These are phyloP conservation scores for Auricularia cornea DNA, from an alignment of 768 basidiomycete species.

Conservation along the genomic window DNA sequence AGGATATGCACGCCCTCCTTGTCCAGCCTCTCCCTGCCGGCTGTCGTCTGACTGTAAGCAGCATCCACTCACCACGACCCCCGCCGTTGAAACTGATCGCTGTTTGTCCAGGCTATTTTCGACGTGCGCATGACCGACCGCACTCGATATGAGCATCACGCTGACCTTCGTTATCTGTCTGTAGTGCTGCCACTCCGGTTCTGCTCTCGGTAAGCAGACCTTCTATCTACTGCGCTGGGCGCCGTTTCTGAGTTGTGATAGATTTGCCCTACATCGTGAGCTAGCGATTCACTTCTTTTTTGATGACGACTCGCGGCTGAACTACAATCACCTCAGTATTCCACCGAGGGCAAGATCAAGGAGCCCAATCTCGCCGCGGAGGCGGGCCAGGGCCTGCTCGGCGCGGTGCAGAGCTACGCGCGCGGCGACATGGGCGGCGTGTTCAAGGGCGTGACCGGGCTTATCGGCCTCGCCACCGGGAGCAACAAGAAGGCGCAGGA, in stretches of 20 bases:
- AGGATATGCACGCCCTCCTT: constrained; percentile 74
- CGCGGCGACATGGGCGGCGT: constrained; percentile 75
- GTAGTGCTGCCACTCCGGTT: constrained; percentile 85
- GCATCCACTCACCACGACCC: no score
- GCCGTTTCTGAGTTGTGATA: constrained; percentile 25
- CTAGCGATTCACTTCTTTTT: no score
- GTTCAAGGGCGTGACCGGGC: constrained; percentile 59
- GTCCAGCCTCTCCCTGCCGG: constrained; percentile 67
- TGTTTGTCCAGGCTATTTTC: constrained; percentile 41
- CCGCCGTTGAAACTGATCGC: background rate
- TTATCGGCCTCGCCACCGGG: constrained; percentile 71
- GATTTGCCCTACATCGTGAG: constrained; percentile 30
- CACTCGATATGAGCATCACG: constrained; percentile 1
- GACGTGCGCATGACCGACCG: constrained; percentile 41
- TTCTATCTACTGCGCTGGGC: background rate
- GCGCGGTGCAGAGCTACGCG: constrained; percentile 67
- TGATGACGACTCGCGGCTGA: background rate
- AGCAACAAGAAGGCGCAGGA: constrained; percentile 54
- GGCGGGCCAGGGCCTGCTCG: constrained; percentile 80
- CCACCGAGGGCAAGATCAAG: constrained; percentile 91
- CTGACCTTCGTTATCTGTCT: background rate
- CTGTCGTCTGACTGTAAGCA: constrained; percentile 67
- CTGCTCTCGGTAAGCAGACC: constrained; percentile 62
- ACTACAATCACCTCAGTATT: constrained; percentile 46
- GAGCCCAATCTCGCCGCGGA: constrained; percentile 85